A percentile compares a stretch with the other conserved stretches of the same genome.
Evolutionary conservation across 768 basidiomycete species (phyloP).

Genomic region (Leccinellum albellum): DNA sequence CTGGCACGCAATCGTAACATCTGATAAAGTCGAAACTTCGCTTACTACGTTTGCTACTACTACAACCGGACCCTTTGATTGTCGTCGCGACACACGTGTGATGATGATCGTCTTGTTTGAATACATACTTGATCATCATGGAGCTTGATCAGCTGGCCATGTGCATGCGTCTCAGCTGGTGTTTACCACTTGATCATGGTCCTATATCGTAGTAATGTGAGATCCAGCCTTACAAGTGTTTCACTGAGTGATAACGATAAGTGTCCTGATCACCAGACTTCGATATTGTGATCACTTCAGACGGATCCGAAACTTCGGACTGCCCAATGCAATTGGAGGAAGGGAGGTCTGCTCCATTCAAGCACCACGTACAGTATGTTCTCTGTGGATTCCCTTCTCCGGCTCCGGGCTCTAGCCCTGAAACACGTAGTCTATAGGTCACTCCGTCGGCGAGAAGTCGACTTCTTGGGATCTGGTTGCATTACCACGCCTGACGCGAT

Average conservation of each 20-base stretch:
- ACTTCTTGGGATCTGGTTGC: slow-evolving; percentile 1
- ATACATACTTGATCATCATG: neutral
- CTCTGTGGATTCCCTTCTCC: neutral
- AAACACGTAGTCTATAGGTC: neutral
- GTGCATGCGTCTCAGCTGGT: neutral
- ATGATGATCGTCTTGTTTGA: neutral
- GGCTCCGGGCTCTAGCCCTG: too few species aligned
- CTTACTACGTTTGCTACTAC: neutral
- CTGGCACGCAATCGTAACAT: neutral
- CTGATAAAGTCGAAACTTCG: neutral
- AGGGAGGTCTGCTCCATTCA: neutral
- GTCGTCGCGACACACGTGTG: neutral
- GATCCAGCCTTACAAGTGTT: neutral
- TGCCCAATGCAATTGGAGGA: neutral
- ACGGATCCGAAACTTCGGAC: neutral
- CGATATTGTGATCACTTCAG: too few species aligned
- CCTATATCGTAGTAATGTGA: neutral
- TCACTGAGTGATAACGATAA: neutral
- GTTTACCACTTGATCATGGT: too few species aligned
- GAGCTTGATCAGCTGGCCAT: too few species aligned
- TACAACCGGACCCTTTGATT: neutral
- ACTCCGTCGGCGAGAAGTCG: neutral
- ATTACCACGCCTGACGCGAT: slow-evolving; percentile 3
- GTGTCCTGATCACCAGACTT: neutral
- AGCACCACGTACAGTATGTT: neutral